Evolutionary conservation across 768 basidiomycete species (phyloP), one percentile per base, ranked within the genome.

Genomic region (Phlebiopsis gigantea): DNA sequence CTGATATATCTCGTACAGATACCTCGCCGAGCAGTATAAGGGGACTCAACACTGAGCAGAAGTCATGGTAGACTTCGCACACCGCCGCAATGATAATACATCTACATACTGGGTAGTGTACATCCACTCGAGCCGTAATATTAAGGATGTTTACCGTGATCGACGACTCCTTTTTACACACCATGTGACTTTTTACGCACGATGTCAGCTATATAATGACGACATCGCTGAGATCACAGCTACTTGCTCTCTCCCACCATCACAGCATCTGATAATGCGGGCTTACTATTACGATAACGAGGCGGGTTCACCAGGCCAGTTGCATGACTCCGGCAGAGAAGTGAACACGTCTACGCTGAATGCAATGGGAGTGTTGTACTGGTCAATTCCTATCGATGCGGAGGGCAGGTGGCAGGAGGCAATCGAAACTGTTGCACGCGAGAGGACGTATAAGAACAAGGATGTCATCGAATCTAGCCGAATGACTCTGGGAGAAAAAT

Each of bases 361-460:
- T 1, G 60, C 69, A 25, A 71, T 93, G 57, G 86, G 86, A 1
- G 82, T 96, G 50, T 77, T 80, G 56, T 77, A 82, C 65, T 87
- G 84, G 83, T 69, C 72, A 26, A 81, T 92, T 60, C 85, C 88
- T 0, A 74, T 88, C 21, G 80, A 84, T 49, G 66, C 65, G 1
- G 76, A 55, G 1, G 63, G 77, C 0, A 55, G 71, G 21, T 77
- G 87, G 57, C 77, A 85, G 65, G 61, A 70, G 15, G 72, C 79
- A 67, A 66, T 89, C 64, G 77, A 93, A 61, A 75, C 62, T 14
- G 71, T 94, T 55, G 88, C 92, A 1, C 71, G 73, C 50, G 78
- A 88, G 69, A 71, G 84, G 21, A 82, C 77, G 15, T 95, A 95
- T 77, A 91, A 88, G 74, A 93, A 93, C 69, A 75, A 88, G 52